Base-by-base conservation (phyloP, 257 asterid species). In the Petrea volubilis region DNA sequence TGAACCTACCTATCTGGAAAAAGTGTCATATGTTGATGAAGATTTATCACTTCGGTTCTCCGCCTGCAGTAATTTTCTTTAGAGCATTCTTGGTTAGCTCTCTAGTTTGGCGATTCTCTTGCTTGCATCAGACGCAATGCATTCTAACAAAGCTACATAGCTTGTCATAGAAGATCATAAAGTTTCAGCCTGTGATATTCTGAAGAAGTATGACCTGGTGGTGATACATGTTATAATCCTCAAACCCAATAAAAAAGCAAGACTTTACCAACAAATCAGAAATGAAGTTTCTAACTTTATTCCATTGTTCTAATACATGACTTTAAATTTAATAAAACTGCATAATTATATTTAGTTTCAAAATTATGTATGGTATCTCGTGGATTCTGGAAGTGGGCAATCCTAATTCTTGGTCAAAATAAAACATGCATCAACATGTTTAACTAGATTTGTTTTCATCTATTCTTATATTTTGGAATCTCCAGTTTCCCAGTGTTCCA, bases 391-490 rank as follows among this genome's bases (percentile, higher is more conserved):
- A n/a, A n/a, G n/a, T 25, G 34, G 24, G 25, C 55, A 50, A 18
- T 57, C 25, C 40, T 58, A 28, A 7, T 51, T 29, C 15, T 53
- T 31, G 21, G 20, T 69, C 20, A 25, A 55, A 71, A 53, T 25
- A 23, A 8, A 20, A 18, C 34, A 34, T 24, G 29, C 40, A 27
- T 49, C 49, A 24, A 36, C 70, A 17, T 33, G 55, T 49, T 25
- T 47, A 55, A 15, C 57, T 67, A 21, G 31, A 29, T 50, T 15
- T 46, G 6, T 13, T 53, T 59, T 70, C 28, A 34, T 18, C 51
- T 46, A 7, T 68, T 68, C 46, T 18, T 56, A 9, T 76, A n/a
- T 60, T 38, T 61, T 13, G 40, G n/a, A 2, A 27, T 64, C 53
- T 33, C 28, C 24, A 46, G 21, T 44, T 61, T 43, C 68, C 25